Percentiles rank a stretch among this genome's conserved stretches.
These are phyloP conservation scores for Parachaetomium inaequale DNA, from an alignment of 495 filamentous ascomycete genomes.

Conservation along the genomic window DNA sequence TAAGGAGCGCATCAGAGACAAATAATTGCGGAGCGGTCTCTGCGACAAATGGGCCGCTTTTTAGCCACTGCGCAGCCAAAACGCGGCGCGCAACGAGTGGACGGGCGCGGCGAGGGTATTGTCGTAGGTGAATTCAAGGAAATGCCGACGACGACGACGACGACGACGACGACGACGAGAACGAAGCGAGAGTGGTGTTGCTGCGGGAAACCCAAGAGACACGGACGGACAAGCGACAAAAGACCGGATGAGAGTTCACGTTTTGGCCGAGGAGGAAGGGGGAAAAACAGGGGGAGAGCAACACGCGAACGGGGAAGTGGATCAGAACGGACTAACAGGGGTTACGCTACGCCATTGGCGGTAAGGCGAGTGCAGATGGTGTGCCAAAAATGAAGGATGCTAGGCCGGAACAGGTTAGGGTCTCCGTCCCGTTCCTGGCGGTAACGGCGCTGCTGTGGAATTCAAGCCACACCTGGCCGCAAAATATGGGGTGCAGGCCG, in stretches of 20 bases:
- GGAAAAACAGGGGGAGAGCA: conserved; percentile 16
- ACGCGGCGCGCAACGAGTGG: conserved; percentile 8
- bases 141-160: neutral
- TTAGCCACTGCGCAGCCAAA: neutral
- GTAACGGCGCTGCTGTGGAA: conserved; percentile 21
- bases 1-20: conserved; percentile 22
- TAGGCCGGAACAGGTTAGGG: conserved; percentile 17
- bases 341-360: neutral
- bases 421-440: conserved; percentile 18
- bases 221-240: conserved; percentile 2
- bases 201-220: conserved; percentile 1
- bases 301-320: conserved; percentile 25
- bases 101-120: neutral
- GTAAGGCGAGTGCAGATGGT: neutral
- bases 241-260: conserved; percentile 4
- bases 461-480: conserved; percentile 13
- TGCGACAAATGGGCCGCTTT: conserved; percentile 6
- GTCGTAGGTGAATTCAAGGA: neutral
- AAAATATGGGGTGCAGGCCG: conserved; percentile 23
- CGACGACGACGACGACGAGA: neutral
- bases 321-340: conserved; percentile 14
- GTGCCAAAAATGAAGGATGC: conserved; percentile 23
- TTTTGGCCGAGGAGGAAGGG: conserved; percentile 26
- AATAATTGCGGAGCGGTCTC: conserved; percentile 1
- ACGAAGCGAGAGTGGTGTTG: neutral